Percentiles rank a stretch among this genome's conserved stretches.
Evolutionary conservation across 2,329 filamentous ascomycete species (phyloP).

Genomic region (Didymella pinodella): DNA sequence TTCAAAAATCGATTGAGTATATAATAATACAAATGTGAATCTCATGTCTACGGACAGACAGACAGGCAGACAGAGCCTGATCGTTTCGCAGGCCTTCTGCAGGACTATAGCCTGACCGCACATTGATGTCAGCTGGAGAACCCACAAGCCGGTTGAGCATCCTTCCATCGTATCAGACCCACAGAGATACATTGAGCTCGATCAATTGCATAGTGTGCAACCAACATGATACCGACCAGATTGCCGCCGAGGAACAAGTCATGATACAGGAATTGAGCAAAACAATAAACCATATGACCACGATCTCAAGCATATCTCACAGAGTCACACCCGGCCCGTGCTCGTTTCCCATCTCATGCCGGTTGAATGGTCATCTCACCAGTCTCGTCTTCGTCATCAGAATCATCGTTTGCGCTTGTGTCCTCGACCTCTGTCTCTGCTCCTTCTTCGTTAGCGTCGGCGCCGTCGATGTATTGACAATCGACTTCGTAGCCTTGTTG

Average conservation of each 20-base stretch:
- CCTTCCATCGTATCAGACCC: not conserved
- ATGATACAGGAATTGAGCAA: not conserved
- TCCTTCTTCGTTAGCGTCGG: not conserved
- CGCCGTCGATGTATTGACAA: not conserved
- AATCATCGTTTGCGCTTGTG: not conserved
- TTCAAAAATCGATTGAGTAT: not conserved
- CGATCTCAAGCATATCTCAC: not conserved
- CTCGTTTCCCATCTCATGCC: not conserved
- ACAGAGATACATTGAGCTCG: not conserved
- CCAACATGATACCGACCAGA: not conserved
- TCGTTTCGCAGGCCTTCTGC: not conserved
- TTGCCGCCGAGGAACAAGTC: not conserved
- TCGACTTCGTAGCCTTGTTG: constrained; percentile 1
- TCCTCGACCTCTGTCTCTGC: not conserved
- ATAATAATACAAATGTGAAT: not conserved
- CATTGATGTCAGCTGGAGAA: not conserved
- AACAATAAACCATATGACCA: not conserved
- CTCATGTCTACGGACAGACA: not conserved
- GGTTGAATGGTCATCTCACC: not conserved
- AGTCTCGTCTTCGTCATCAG: not conserved
- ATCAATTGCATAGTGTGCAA: not conserved
- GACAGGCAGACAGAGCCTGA: too few relatives aligned
- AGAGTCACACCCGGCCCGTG: too few relatives aligned
- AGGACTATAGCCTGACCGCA: not conserved
- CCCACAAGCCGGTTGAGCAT: not conserved